A percentile compares a stretch with the other conserved stretches of the same genome.
Conservation (phyloP, 2,329 filamentous ascomycete species). For the Pestalotiopsis fici region DNA sequence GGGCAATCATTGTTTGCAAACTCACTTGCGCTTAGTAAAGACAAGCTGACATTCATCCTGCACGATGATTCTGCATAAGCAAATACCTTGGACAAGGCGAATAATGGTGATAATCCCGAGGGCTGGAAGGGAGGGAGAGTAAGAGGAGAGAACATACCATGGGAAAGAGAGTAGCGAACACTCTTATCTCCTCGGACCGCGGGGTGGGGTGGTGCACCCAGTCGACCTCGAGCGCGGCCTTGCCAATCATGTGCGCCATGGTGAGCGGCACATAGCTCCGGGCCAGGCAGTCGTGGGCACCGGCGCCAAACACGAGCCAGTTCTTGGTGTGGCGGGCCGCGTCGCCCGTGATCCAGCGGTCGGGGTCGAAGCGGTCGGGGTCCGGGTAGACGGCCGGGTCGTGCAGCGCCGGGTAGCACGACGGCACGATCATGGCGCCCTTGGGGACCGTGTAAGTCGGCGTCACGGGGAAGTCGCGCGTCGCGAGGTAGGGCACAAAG, state of each 20-base stretch:
- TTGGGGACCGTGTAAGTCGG: slow-evolving; percentile 49
- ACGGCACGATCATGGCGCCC: slow-evolving; percentile 50
- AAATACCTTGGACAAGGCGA: too few species aligned
- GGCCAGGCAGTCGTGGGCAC: slow-evolving; percentile 51
- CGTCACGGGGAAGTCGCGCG: slow-evolving; percentile 47
- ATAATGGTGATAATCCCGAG: too few species aligned
- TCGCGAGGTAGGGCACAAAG: slow-evolving; percentile 53
- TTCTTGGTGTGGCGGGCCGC: slow-evolving; percentile 52
- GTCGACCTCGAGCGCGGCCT: slow-evolving; percentile 49
- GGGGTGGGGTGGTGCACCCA: slow-evolving; percentile 51
- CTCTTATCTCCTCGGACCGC: slow-evolving; percentile 49
- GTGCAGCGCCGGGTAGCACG: slow-evolving; percentile 52
- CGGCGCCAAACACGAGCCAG: slow-evolving; percentile 55
- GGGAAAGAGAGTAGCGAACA: slow-evolving; percentile 50
- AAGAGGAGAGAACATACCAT: slow-evolving; percentile 36
- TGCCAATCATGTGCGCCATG: slow-evolving; percentile 54
- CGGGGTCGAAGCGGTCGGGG: slow-evolving; percentile 48
- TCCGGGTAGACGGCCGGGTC: slow-evolving; percentile 48
- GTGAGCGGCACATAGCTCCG: slow-evolving; percentile 49
- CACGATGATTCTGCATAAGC: slow-evolving; percentile 13
- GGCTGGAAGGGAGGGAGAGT: too few species aligned
- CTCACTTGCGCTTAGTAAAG: slow-evolving; percentile 29
- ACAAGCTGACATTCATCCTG: slow-evolving; percentile 37
- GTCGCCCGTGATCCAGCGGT: slow-evolving; percentile 53
- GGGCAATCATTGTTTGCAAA: not conserved